Evolutionary conservation across 2,329 filamentous ascomycete species (phyloP), one percentile per base, ranked within the genome.

Genomic region (Pyrenophora tritici-repentis): DNA sequence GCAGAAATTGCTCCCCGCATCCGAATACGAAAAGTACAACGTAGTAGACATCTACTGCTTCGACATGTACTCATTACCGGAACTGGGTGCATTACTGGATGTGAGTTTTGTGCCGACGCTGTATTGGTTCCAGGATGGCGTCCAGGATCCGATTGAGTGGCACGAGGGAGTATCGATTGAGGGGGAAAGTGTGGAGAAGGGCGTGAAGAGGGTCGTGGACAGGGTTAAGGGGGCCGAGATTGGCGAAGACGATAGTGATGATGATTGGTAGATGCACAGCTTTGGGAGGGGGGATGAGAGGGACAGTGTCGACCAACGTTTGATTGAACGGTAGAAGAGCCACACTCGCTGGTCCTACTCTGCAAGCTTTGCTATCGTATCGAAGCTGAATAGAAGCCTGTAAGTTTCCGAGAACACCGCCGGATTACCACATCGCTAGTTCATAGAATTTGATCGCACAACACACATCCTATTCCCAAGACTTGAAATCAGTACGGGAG

Each of bases 211-310:
- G 31, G 61, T 65, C 10, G 50, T 70, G 16, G 50, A 64, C 20
- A 54, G 63, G 37, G 59, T 70, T 31, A 61, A 64, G 38, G 64
- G 61, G 13, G 62, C 60, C 2, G 59, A 61, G n/a, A 42, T 70
- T 32, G 61, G 59, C 42, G 38, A 54, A 34, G 61, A 63, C 16
- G 62, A 58, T 12, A 61, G 55, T 13, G 55, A 61, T 47, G 59
- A 51, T 18, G 62, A 63, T 38, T 59, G 57, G 57, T 58, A 53
- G 34, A 41, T 32, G 16, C 12, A n/a, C 7, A 18, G 13, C 22
- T 8, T 13, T 17, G 10, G 22, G 3, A 42, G 36, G 38, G 38
- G 33, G 20, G 44, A 37, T 12, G 16, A 17, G 38, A n/a, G 38
- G 40, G 4, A 6, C 14, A 31, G 18, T 37, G 16, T 20, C 4